Base-by-base conservation (phyloP, 2,329 filamentous ascomycete genomes). In the Neonectria hederae region DNA sequence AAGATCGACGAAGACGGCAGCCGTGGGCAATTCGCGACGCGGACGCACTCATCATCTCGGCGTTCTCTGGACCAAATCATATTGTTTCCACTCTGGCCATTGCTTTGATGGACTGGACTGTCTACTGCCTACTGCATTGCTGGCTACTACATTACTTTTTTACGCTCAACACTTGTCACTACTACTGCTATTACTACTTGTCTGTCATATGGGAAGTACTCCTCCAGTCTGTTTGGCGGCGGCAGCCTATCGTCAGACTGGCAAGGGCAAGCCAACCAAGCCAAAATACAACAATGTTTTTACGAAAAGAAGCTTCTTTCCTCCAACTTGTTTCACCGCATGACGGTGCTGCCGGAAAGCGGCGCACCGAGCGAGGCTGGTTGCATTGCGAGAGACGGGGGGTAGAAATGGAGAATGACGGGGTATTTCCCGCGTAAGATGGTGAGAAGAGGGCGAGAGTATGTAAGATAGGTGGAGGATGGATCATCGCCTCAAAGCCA, bases 271-370 rank as follows among this genome's bases (percentile, higher is more conserved):
- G 61, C 43, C 61, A 55, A 54, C 24, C 45, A 51, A 49, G n/a
- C 22, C 55, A 51, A 59, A 63, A 63, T 63, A 63, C 61, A 63
- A 63, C 61, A 51, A 24, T 59, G 42, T 7, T 32, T 63, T 59
- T 58, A 48, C 54, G 54, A 43, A 54, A 38, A 52, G n/a, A 43
- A n/a, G 40, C 40, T 22, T 32, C 26, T 51, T 51, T 51, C 9
- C 17, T 51, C 48, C 14, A 51, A 5, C 19, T 14, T 14, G 10
- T 32, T 32, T 32, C 26, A 30, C 19, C 48, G 8, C 28, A 35
- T 21, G 38, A 21, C n/a, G 38, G 5, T 19, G 38, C n/a, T 42
- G n/a, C n/a, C 8, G n/a, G n/a, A 42, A 42, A 19, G n/a, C 38
- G n/a, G 38, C n/a, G 38, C 38, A 9, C 28, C 28, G 10, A 42